Evolutionary conservation across 495 filamentous ascomycete genomes (phyloP), one percentile per base, ranked within the genome.

Genomic region (Aspergillus diversus): DNA sequence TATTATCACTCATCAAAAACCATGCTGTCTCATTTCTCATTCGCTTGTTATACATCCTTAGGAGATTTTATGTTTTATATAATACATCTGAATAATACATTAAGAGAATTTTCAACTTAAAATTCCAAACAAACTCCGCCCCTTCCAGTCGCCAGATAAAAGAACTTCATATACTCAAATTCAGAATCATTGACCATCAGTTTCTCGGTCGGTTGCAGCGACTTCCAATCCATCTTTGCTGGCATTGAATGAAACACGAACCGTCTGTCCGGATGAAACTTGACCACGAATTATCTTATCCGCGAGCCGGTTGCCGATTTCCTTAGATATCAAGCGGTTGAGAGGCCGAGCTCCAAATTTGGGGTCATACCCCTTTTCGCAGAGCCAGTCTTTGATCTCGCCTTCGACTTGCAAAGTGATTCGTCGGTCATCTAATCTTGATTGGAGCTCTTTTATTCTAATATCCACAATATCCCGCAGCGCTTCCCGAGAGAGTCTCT

Each of bases 391-490:
- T 65, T 90, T 90, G 34, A 92, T 90, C 12, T 88, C 80, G 53
- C 86, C 81, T 34, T 87, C 80, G 12, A 94, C 90, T 32, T 86
- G 68, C 8, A 99, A 77, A 3, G 77, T 86, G 71, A 98, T 97
- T 31, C 95, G 86, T 37, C 93, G 86, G 69, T 97, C 92, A 67
- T 92, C 87, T 4, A 97, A 84, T n/a, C 92, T 84, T 50, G 79
- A 71, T 70, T 97, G 92, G 0, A 98, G 80, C 75, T 99, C 95
- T 56, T 83, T 86, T 39, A 98, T 79, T 55, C 95, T 86, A 60
- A 98, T 97, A 67, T 97, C 91, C 53, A 97, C 92, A 57, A 98
- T 98, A 67, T 96, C 95, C 7, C 92, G 80, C 32, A 98, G 85
- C 49, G 95, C 92, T 31, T 84, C 81, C 17, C 82, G 78, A 0